Evolutionary conservation across 1,139 yeast species (phyloP), one percentile per base, ranked within the genome.

Genomic region (Dujonia santamariae): DNA sequence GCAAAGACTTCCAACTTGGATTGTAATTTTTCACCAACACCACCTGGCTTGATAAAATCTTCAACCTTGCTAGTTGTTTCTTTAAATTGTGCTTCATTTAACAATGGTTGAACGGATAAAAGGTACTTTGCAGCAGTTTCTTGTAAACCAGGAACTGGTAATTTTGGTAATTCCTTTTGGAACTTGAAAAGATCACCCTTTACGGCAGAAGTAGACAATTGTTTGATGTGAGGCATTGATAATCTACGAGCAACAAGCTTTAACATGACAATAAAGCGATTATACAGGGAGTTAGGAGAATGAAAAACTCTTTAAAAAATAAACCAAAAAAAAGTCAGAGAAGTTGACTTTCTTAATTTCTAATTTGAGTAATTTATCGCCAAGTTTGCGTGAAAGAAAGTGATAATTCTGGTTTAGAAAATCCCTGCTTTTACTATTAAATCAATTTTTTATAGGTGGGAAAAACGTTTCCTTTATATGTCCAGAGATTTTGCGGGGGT

Each of bases 121-220:
- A 90, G 68, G 58, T 87, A 92, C 44, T 78, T 76, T 16, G 68
- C 59, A 23, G 85, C 75, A 11, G 97, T 86, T 39, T 80, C 79
- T 38, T 78, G 73, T 39, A 92, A 71, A 3, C 81, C 62, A 2
- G 98, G 98, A 9, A 92, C 95, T 1, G 97, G 97, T 45, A 92
- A 73, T 38, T 78, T 71, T 9, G 97, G 97, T 39, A 92, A 73
- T 29, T 80, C 69, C 30, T 73, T 71, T 59, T 90, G 97, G 63
- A 67, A 78, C 46, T 81, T 75, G 63, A 67, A 85, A 47, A 90
- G 78, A 42, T 76, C 78, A 31, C 95, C 95, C 51, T 78, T 78
- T 30, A 57, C 45, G 42, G 59, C 49, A n/a, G 63, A 47, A 19
- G 67, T 52, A 32, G 64, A 49, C 42, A 69, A 56, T 44, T 56